Conservation (phyloP, 495 filamentous ascomycete species). For the Podospora australis region DNA sequence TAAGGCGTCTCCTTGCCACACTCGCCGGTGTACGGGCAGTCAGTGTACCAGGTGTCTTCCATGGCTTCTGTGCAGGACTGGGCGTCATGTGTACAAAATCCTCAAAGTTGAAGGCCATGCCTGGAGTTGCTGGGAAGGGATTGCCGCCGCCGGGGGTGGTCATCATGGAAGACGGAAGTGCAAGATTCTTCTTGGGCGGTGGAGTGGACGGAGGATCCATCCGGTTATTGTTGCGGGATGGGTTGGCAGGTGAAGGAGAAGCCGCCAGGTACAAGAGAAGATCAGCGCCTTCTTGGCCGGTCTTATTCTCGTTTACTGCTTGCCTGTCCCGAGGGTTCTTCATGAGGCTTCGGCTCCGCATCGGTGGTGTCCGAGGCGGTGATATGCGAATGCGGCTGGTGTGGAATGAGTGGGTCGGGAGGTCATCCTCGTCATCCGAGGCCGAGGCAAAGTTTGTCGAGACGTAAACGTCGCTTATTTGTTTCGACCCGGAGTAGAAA, state of each 20-base stretch:
- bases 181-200: conserved; percentile 64
- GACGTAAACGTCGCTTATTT: conserved; percentile 59
- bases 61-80: conserved; percentile 82
- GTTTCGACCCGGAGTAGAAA: conserved; percentile 56
- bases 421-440: conserved; percentile 76
- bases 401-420: conserved; percentile 70
- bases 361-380: conserved; percentile 76
- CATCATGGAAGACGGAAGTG: conserved; percentile 81
- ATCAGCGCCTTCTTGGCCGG: conserved; percentile 81
- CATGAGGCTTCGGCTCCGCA: conserved; percentile 46
- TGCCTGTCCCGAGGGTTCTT: conserved; percentile 17
- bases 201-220: conserved; percentile 82
- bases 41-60: conserved; percentile 56
- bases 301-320: conserved; percentile 22
- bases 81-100: conserved; percentile 98
- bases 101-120: conserved; percentile 79
- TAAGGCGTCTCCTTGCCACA: conserved; percentile 35
- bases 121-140: conserved; percentile 55
- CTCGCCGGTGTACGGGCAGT: conserved; percentile 36
- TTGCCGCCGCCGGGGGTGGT: conserved; percentile 69
- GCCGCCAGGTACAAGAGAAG: conserved; percentile 86
- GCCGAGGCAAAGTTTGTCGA: conserved; percentile 48
- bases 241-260: conserved; percentile 75
- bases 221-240: conserved; percentile 20
- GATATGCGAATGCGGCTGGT: conserved; percentile 53